Percentiles rank a stretch among this genome's conserved stretches.
These are phyloP conservation scores for Colletotrichum higginsianum DNA, from an alignment of 2,329 filamentous ascomycete genomes.

Conservation along the genomic window DNA sequence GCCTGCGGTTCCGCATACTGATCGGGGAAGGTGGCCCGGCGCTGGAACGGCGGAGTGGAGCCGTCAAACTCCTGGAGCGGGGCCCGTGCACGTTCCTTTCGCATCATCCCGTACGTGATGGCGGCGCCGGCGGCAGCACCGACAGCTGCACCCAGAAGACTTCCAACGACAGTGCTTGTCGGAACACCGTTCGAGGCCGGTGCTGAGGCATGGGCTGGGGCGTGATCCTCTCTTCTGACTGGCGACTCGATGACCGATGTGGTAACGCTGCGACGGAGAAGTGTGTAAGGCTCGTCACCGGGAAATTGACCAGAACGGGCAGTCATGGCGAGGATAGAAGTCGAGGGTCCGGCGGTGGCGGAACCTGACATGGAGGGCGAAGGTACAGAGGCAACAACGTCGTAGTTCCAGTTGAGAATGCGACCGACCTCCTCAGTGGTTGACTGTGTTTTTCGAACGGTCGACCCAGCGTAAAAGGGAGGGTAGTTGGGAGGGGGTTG, in stretches of 20 bases:
- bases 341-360: constrained; percentile 3
- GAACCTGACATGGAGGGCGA: constrained; percentile 12
- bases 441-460: constrained; percentile 54
- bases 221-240: constrained; percentile 23
- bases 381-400: constrained; percentile 53
- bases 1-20: constrained; percentile 49
- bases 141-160: constrained; percentile 83
- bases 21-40: constrained; percentile 64
- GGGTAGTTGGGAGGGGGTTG: constrained; percentile 54
- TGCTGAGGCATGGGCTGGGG: constrained; percentile 46
- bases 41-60: constrained; percentile 54
- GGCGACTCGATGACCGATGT: constrained; percentile 51
- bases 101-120: constrained; percentile 80
- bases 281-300: constrained; percentile 47
- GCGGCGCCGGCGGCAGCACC: constrained; percentile 77
- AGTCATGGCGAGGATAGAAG: constrained; percentile 43
- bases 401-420: constrained; percentile 66
- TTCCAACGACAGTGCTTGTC: constrained; percentile 79
- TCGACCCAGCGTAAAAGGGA: constrained; percentile 52
- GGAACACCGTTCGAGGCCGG: constrained; percentile 47
- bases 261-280: constrained; percentile 53
- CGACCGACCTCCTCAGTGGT: constrained; percentile 58
- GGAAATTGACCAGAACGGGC: constrained; percentile 44
- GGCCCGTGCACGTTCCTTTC: constrained; percentile 64
- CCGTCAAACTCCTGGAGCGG: constrained; percentile 58